Evolutionary conservation across 345 rosid species (phyloP).

Genomic region (Lepidium didymum): DNA sequence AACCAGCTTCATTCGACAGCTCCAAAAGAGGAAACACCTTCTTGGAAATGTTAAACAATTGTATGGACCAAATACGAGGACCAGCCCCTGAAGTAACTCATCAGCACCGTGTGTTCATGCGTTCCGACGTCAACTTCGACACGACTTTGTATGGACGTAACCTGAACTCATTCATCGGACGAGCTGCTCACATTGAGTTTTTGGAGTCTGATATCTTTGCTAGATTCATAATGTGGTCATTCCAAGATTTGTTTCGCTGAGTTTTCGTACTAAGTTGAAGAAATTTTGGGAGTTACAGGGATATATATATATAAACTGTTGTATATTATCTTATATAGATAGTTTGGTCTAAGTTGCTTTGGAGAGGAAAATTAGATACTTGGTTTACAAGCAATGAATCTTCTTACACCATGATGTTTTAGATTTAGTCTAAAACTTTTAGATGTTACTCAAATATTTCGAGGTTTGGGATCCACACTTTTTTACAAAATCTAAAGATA

Average conservation of each 20-base stretch:
- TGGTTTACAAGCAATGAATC: no score
- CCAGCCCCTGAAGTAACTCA: slow-evolving; percentile 31
- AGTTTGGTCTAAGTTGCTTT: neutral
- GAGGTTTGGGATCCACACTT: no score
- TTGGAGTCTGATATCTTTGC: slow-evolving; percentile 79
- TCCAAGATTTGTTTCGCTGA: slow-evolving; percentile 60
- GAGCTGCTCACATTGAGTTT: slow-evolving; percentile 97
- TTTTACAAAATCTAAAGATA: no score
- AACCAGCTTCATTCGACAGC: slow-evolving; percentile 64
- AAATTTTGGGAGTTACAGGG: slow-evolving; percentile 2
- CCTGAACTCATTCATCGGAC: slow-evolving; percentile 75
- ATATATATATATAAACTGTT: slow-evolving; percentile 8
- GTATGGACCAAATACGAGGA: slow-evolving; percentile 89
- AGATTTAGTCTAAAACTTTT: no score
- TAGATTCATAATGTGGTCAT: slow-evolving; percentile 95
- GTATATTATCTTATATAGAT: slow-evolving; percentile 11
- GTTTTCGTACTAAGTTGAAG: neutral
- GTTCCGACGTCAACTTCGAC: slow-evolving; percentile 87
- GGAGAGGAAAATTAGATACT: no score
- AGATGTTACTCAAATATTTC: no score
- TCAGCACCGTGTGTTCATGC: slow-evolving; percentile 64
- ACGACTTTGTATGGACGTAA: slow-evolving; percentile 66
- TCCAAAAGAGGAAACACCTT: slow-evolving; percentile 68
- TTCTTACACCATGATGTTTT: no score
- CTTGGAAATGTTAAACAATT: slow-evolving; percentile 83